phyloP scores from a whole-genome alignment of 2,329 filamentous ascomycete genomes.

The Beauveria scarabaeidicola region DNA sequence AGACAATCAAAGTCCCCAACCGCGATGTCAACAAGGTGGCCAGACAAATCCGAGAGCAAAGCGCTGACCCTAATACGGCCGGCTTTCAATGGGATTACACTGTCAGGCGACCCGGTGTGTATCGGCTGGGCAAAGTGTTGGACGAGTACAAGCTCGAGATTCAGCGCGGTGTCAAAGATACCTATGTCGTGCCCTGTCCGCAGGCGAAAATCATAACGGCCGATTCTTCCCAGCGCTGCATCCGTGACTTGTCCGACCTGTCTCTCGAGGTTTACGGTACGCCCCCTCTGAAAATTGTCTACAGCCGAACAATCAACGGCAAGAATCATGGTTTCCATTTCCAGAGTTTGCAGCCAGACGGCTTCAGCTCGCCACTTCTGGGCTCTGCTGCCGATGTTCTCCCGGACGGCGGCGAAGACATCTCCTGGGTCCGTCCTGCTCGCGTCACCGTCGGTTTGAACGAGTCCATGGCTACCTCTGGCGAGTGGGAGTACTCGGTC shows the following conservation, averaged over 20 bases:
- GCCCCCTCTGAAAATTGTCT: slow-evolving; percentile 84
- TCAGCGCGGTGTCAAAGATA: slow-evolving; percentile 64
- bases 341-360: slow-evolving; percentile 87
- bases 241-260: slow-evolving; percentile 80
- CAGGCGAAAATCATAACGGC: slow-evolving; percentile 63
- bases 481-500: slow-evolving; percentile 81
- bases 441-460: slow-evolving; percentile 76
- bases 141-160: slow-evolving; percentile 94
- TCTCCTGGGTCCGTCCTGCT: slow-evolving; percentile 72
- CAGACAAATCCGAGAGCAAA: slow-evolving; percentile 57
- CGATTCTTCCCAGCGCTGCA: slow-evolving; percentile 60
- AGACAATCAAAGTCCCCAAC: slow-evolving; percentile 66
- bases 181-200: slow-evolving; percentile 80
- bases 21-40: slow-evolving; percentile 69
- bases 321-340: slow-evolving; percentile 80
- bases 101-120: slow-evolving; percentile 81
- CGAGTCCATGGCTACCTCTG: slow-evolving; percentile 73
- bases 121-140: slow-evolving; percentile 74
- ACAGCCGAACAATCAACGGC: slow-evolving; percentile 79
- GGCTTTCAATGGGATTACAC: slow-evolving; percentile 63
- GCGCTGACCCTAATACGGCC: slow-evolving; percentile 50
- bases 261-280: slow-evolving; percentile 78
- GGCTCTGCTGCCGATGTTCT: slow-evolving; percentile 52
- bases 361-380: slow-evolving; percentile 69
- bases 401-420: slow-evolving; percentile 54